Conservation (phyloP, 2,329 filamentous ascomycete species). For the Cercospora zeae-maydis region DNA sequence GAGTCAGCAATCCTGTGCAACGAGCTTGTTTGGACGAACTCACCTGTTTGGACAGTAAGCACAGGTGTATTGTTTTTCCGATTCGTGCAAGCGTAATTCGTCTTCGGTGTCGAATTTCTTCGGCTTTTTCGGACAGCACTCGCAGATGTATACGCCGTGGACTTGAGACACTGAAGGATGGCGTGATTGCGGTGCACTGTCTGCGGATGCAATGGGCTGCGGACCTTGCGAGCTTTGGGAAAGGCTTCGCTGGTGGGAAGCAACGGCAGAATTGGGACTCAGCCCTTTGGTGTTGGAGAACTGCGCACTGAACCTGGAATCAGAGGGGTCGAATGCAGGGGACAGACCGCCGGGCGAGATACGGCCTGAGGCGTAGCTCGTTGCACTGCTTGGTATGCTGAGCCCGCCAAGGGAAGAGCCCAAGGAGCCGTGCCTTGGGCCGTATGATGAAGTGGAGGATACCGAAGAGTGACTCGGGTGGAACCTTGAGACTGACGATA, state of each 20-base stretch:
- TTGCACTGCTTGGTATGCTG: slow-evolving; percentile 60
- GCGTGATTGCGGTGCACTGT: slow-evolving; percentile 45
- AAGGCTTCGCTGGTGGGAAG: slow-evolving; percentile 39
- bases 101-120: slow-evolving; percentile 87
- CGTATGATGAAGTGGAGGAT: slow-evolving; percentile 62
- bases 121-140: slow-evolving; percentile 95
- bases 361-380: slow-evolving; percentile 60
- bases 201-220: slow-evolving; percentile 43
- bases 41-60: slow-evolving; percentile 79
- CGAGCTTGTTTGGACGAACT: background rate
- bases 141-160: slow-evolving; percentile 68
- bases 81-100: slow-evolving; percentile 77
- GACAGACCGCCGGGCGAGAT: slow-evolving; percentile 60
- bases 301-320: slow-evolving; percentile 52
- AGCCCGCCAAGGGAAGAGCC: slow-evolving; percentile 56
- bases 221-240: slow-evolving; percentile 41
- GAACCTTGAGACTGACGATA: slow-evolving; percentile 52
- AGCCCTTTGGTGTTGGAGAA: slow-evolving; percentile 50
- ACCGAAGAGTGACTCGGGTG: slow-evolving; percentile 58
- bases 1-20: background rate
- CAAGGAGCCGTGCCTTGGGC: slow-evolving; percentile 59
- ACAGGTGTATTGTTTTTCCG: slow-evolving; percentile 95
- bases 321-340: slow-evolving; percentile 51
- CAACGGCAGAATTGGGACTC: slow-evolving; percentile 43
- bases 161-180: slow-evolving; percentile 52